Base-by-base conservation (phyloP, 1,284 basidiomycete genomes). In the Cutaneotrichosporon sp. region DNA sequence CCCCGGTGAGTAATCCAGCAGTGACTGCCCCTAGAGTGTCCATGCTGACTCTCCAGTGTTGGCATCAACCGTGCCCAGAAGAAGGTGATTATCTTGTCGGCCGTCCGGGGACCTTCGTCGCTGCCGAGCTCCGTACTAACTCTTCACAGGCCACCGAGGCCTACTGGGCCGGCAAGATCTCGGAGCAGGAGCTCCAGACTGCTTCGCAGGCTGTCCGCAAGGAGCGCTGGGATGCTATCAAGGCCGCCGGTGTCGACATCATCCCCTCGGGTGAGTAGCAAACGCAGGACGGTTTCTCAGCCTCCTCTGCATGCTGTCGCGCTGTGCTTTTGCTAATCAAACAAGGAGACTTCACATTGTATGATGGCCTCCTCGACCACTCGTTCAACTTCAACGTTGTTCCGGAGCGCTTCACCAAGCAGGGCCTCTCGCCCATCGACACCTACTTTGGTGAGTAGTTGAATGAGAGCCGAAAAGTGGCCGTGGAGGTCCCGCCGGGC, bases 341-440 rank as follows among this genome's bases (percentile, higher is more conserved):
- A 34, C 53, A 10, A 25, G 95, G 95, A 77, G 95, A 98, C 78
- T 99, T 98, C 82, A 91, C 95, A 50, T 88, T 99, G 70, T 99
- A 99, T 81, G 97, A 99, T 83, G 94, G 97, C 81, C 92, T 99
- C 76, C 89, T 99, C 73, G 97, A 99, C 83, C 92, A 95, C 82
- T 95, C 94, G 69, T 88, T 89, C 74, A 90, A 91, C 62, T 97
- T 99, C 86, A 97, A 97, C 81, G 93, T 91, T 73, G 92, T 99
- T 78, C 97, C 97, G 71, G 88, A 92, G 82, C 92, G 95, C 72
- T 99, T 99, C 82, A 84, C 87, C 67, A 89, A 90, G 67, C 90
- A 92, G 72, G 88, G 89, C 67, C 85, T 99, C 60, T 91, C 91
- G 50, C 84, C 87, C 63, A 88, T 99, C 70, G 97, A 99, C 84